phyloP scores from a whole-genome alignment of 768 basidiomycete genomes.

The Mycena alexandri region DNA sequence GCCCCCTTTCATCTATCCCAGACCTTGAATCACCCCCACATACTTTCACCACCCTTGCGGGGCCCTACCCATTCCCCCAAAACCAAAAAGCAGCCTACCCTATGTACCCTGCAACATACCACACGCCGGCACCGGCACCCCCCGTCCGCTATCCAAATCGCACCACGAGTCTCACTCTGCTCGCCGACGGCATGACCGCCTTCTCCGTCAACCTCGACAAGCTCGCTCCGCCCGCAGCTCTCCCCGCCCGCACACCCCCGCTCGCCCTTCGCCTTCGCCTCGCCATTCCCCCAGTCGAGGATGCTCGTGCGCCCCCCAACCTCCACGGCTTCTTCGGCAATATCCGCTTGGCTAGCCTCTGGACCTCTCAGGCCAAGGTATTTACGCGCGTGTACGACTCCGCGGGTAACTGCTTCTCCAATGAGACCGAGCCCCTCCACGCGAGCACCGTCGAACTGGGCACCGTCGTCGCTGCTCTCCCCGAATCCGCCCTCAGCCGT shows the following conservation, averaged over 20 bases:
- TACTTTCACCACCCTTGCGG: constrained; percentile 32
- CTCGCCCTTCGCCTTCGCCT: constrained; percentile 70
- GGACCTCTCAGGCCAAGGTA: constrained; percentile 70
- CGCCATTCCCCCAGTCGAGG: constrained; percentile 66
- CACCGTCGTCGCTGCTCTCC: constrained; percentile 67
- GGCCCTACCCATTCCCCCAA: constrained; percentile 24
- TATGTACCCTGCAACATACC: constrained; percentile 1
- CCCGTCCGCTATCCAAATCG: constrained; percentile 44
- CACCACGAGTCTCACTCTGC: constrained; percentile 61
- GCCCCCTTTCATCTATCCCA: constrained; percentile 32
- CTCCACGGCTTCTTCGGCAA: constrained; percentile 74
- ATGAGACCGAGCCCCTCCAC: constrained; percentile 67
- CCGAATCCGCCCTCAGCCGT: constrained; percentile 74
- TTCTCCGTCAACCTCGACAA: constrained; percentile 71
- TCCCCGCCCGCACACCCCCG: constrained; percentile 52
- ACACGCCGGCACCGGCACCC: constrained; percentile 44
- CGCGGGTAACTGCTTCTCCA: constrained; percentile 62
- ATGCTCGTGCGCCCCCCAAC: constrained; percentile 65
- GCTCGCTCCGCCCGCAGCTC: constrained; percentile 55
- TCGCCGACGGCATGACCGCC: constrained; percentile 78
- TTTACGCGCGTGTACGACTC: constrained; percentile 68
- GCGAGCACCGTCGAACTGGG: constrained; percentile 62
- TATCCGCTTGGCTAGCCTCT: constrained; percentile 66
- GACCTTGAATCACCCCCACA: constrained; percentile 28
- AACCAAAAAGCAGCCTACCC: constrained; percentile 30